Conservation (phyloP, 257 asterid species). For the Scutellaria galericulata region DNA sequence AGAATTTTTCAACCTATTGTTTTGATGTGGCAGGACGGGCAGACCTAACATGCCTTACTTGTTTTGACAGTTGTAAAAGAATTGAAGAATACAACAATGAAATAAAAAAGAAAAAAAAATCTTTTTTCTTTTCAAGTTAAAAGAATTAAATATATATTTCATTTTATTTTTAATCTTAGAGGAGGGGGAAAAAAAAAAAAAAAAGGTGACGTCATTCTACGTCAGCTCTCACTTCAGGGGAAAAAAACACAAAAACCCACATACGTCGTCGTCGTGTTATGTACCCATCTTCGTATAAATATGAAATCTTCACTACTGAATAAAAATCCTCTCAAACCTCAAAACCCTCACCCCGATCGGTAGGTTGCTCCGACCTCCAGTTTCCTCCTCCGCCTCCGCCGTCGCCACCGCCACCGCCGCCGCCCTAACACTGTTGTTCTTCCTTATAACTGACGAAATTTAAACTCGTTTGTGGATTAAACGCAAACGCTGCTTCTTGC, state of each 20-base stretch:
- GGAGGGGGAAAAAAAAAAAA: too few species aligned
- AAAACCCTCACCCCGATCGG: conserved; percentile 40
- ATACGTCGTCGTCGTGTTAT: conserved; percentile 7
- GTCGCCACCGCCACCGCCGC: background rate
- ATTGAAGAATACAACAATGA: too few species aligned
- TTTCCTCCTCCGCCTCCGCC: conserved; percentile 12
- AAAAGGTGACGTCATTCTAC: too few species aligned
- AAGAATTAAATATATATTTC: too few species aligned
- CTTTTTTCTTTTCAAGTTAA: too few species aligned
- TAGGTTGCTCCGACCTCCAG: conserved; percentile 2
- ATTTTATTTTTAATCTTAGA: too few species aligned
- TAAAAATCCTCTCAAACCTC: conserved; percentile 28
- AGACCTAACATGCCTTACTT: too few species aligned
- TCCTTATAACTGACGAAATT: background rate
- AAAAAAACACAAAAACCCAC: background rate
- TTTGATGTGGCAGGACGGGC: too few species aligned
- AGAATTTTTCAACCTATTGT: too few species aligned
- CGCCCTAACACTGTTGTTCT: background rate
- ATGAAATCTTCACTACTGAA: background rate
- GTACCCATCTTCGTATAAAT: background rate
- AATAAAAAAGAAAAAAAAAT: too few species aligned
- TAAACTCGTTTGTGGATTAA: background rate
- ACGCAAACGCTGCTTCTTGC: background rate
- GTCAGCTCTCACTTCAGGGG: background rate
- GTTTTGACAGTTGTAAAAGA: too few species aligned